Evolutionary conservation across 306 rosid species (phyloP).

Genomic region (Alnus rubra): DNA sequence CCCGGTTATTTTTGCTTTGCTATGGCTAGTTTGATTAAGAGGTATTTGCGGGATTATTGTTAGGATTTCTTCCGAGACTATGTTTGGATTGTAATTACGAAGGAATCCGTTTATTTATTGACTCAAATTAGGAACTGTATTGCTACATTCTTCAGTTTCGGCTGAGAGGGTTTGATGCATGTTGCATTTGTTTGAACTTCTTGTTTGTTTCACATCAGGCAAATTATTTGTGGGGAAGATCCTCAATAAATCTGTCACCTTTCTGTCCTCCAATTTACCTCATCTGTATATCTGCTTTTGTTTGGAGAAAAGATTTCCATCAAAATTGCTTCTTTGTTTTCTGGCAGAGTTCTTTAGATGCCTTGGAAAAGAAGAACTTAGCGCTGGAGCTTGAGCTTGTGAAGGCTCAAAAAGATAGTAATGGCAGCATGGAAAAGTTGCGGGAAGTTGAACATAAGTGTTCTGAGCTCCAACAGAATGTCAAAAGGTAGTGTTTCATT

Average conservation of each 20-base stretch:
- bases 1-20: background rate
- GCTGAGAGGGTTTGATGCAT: background rate
- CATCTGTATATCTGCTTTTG: background rate
- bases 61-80: too few species aligned
- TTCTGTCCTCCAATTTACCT: background rate
- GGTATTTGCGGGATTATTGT: too few species aligned
- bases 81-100: background rate
- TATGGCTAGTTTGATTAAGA: background rate
- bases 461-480: constrained; percentile 62
- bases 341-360: constrained; percentile 64
- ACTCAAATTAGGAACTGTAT: background rate
- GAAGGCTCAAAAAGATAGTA: constrained; percentile 52
- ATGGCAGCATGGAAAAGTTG: constrained; percentile 58
- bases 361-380: constrained; percentile 63
- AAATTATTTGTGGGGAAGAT: background rate
- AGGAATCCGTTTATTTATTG: background rate
- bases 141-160: background rate
- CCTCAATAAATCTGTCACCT: background rate
- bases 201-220: background rate
- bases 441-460: constrained; percentile 68
- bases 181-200: background rate
- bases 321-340: constrained; percentile 21
- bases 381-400: constrained; percentile 57
- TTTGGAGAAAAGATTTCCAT: background rate
- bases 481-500: constrained; percentile 55